Conservation (phyloP, 805 yeast species). For the Candida michaelii region DNA sequence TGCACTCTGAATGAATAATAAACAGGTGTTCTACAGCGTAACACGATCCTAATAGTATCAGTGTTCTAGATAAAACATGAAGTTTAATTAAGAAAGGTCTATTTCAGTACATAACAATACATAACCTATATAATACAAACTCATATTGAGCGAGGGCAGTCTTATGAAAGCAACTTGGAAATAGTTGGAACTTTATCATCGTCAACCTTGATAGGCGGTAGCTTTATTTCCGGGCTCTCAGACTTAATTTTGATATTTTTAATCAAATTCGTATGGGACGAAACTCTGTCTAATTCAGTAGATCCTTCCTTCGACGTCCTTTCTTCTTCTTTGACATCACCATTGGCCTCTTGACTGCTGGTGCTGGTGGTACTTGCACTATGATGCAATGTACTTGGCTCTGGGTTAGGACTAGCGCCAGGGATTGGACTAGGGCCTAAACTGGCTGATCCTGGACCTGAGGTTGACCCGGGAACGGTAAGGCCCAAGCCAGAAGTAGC, state of each 20-base stretch:
- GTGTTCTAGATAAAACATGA: too few species aligned
- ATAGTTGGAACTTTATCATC: conserved; percentile 21
- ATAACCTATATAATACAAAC: conserved; percentile 4
- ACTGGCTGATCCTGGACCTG: too few species aligned
- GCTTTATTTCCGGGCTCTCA: conserved; percentile 15
- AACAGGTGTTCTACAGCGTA: too few species aligned
- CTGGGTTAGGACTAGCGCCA: not conserved
- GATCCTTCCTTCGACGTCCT: not conserved
- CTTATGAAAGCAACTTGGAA: conserved; percentile 22
- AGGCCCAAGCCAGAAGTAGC: not conserved
- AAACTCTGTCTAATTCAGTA: not conserved
- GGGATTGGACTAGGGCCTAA: not conserved
- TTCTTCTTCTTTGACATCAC: not conserved
- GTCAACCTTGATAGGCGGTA: conserved; percentile 21
- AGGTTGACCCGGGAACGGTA: too few species aligned
- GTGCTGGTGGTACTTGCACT: not conserved
- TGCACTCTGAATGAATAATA: too few species aligned
- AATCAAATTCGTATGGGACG: conserved; percentile 6
- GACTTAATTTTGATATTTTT: conserved; percentile 7
- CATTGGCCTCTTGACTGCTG: not conserved
- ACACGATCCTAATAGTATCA: not conserved
- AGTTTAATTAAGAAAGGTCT: too few species aligned
- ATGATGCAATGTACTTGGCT: not conserved
- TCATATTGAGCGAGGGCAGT: too few species aligned
- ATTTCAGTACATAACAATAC: conserved; percentile 1